Conservation (phyloP, 1,284 basidiomycete genomes). For the Boletus sp. region DNA sequence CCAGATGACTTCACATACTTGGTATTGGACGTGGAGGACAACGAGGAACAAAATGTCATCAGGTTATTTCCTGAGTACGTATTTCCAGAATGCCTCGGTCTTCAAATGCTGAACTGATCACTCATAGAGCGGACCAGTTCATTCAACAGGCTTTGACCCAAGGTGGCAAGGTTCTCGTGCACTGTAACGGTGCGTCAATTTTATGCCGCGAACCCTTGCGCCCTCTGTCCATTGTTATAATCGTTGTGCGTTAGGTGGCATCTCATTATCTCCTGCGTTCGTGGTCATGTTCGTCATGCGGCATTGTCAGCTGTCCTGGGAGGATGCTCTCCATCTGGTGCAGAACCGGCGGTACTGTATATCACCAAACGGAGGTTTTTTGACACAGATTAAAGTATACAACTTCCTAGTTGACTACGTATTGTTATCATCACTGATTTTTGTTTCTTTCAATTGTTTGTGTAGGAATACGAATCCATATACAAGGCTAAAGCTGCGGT, state of each 20-base stretch:
- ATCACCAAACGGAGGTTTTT: slow-evolving; percentile 81
- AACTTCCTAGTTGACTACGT: neutral
- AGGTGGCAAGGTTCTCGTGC: slow-evolving; percentile 80
- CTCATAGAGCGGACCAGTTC: slow-evolving; percentile 66
- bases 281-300: slow-evolving; percentile 93
- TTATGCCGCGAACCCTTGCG: neutral
- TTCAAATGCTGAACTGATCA: neutral
- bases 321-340: slow-evolving; percentile 79
- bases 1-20: slow-evolving; percentile 78
- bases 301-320: slow-evolving; percentile 73
- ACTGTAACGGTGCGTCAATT: slow-evolving; percentile 74
- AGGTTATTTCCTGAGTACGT: slow-evolving; percentile 72
- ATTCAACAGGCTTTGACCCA: slow-evolving; percentile 67
- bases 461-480: slow-evolving; percentile 85
- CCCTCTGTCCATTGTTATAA: neutral
- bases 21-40: slow-evolving; percentile 84
- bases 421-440: slow-evolving; percentile 2
- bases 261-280: slow-evolving; percentile 82
- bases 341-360: slow-evolving; percentile 90
- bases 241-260: slow-evolving; percentile 57
- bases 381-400: slow-evolving; percentile 80
- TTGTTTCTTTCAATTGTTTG: neutral
- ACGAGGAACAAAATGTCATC: slow-evolving; percentile 87
- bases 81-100: neutral
- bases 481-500: slow-evolving; percentile 72